Percentiles rank a stretch among this genome's conserved stretches.
phyloP scores from a whole-genome alignment of 495 filamentous ascomycete genomes.

The Hypoxylon lenormandii region DNA sequence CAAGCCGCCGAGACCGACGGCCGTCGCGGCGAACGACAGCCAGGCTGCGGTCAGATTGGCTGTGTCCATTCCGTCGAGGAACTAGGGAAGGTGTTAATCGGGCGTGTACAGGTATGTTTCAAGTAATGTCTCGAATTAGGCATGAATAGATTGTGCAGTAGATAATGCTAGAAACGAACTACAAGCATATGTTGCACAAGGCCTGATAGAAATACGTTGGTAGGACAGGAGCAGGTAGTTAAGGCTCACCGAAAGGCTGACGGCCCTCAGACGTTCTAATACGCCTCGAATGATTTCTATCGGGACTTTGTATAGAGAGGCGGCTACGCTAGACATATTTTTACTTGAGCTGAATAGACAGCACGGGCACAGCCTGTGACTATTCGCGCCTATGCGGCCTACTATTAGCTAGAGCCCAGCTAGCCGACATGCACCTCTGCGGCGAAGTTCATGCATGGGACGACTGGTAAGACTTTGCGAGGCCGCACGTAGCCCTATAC shows the following conservation, averaged over 20 bases:
- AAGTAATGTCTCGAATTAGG: too few species aligned
- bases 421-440: not conserved
- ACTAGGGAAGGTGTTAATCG: slow-evolving; percentile 2
- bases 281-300: slow-evolving; percentile 6
- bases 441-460: slow-evolving; percentile 3
- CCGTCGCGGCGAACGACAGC: slow-evolving; percentile 50
- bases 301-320: slow-evolving; percentile 16
- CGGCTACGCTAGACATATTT: slow-evolving; percentile 15
- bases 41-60: slow-evolving; percentile 46
- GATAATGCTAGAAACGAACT: too few species aligned
- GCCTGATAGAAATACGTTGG: too few species aligned
- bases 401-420: not conserved
- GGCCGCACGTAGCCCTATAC: not conserved
- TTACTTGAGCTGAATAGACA: slow-evolving; percentile 14
- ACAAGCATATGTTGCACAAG: too few species aligned
- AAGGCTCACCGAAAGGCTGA: slow-evolving; percentile 14
- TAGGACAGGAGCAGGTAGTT: slow-evolving; percentile 3
- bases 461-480: not conserved
- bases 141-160: too few species aligned
- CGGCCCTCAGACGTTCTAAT: slow-evolving; percentile 27
- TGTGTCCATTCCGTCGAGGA: slow-evolving; percentile 37
- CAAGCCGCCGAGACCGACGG: slow-evolving; percentile 49
- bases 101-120: not conserved
- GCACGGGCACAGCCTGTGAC: slow-evolving; percentile 2
- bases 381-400: slow-evolving; percentile 13